These are phyloP conservation scores for Solanum appendiculatum DNA, from an alignment of 257 asterid species.

Conservation along the genomic window DNA sequence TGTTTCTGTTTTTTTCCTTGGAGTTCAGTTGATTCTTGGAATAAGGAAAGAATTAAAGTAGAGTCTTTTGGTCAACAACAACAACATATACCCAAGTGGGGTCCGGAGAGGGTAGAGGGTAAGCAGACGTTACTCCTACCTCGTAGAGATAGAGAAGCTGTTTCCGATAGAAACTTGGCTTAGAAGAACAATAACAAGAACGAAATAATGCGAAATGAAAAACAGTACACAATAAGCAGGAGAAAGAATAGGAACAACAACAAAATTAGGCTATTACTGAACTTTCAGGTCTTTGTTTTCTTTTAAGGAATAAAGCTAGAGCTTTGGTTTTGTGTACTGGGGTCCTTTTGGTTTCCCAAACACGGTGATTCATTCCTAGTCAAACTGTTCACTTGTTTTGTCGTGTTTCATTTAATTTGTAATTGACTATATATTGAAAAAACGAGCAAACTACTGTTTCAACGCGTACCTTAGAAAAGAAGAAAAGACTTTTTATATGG, in stretches of 20 bases:
- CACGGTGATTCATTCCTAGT: neutral
- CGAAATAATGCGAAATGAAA: neutral
- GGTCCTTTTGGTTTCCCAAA: neutral
- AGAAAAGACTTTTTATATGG: neutral
- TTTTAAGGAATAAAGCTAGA: too few species aligned
- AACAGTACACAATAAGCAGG: neutral
- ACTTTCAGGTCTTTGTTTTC: neutral
- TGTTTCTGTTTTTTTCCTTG: neutral
- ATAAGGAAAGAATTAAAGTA: neutral
- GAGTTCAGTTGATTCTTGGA: neutral
- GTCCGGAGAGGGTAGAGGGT: neutral
- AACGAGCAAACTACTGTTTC: neutral
- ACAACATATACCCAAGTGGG: neutral
- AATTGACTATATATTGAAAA: constrained; percentile 1
- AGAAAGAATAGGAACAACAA: neutral
- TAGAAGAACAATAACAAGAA: neutral
- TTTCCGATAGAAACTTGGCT: neutral
- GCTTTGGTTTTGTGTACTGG: too few species aligned
- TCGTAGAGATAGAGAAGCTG: neutral
- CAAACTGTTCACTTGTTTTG: constrained; percentile 2
- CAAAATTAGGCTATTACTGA: neutral
- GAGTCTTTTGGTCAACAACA: neutral
- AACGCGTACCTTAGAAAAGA: neutral
- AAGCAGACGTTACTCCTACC: neutral
- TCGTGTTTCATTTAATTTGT: neutral